Evolutionary conservation across 2,329 filamentous ascomycete genomes (phyloP), one percentile per base, ranked within the genome.

Genomic region (Diaporthe velutina): DNA sequence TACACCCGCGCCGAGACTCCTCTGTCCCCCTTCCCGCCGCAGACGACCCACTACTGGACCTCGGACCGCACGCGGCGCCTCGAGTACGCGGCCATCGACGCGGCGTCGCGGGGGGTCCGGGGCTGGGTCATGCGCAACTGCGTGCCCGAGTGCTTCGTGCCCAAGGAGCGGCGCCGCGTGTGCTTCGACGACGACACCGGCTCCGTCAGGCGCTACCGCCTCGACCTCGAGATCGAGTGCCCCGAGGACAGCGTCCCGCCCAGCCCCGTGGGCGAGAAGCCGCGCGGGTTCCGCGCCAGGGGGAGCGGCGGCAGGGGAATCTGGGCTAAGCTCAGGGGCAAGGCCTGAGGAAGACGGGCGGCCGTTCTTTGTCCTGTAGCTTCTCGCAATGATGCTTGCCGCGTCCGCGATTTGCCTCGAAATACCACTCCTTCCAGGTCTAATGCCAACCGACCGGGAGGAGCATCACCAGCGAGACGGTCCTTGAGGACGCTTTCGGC

Each of bases 41-140:
- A 88, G 77, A 92, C 91, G 3, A 90, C 89, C 1, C 90, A 92
- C 79, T 93, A 93, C 82, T 93, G 91, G 91, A 93, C 90, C 1
- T 92, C 90, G 78, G 90, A 92, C 79, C 86, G 86, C 71, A 92
- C 91, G 0, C 86, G 91, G 4, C 86, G 90, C 15, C 85, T 92
- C 4, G 91, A 93, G 83, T 93, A 93, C 78, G 91, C 90, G 0
- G 91, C 91, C 73, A 93, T 93, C 54, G 91, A 93, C 67, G 90
- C 90, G 0, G 90, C 91, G 2, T 88, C 87, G 48, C 85, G 86
- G 2, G 91, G 91, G 6, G 85, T 93, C 40, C 88, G 88, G 77
- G 91, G 91, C 17, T 93, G 91, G 88, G 79, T 92, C 45, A 85
- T 88, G 80, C 86, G 87, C 57, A 85, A 89, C 77, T 80, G 92